Conservation (phyloP, 306 rosid genomes). For the Corylus americana region DNA sequence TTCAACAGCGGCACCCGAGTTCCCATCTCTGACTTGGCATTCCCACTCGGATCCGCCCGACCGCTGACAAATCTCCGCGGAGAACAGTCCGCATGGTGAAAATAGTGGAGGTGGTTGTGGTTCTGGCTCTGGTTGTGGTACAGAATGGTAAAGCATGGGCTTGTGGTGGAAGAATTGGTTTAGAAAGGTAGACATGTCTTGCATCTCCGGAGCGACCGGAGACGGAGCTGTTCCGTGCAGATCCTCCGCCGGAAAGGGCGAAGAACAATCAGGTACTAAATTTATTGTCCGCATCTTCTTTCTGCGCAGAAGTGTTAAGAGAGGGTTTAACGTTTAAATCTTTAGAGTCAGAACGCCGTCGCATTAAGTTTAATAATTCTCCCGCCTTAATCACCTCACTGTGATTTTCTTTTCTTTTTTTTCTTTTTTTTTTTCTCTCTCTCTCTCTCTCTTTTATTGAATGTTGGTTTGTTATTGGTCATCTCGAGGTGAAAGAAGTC, state of each 20-base stretch:
- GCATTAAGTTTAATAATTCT: slow-evolving; percentile 35
- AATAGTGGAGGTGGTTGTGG: slow-evolving; percentile 23
- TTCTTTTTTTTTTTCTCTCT: too few species aligned
- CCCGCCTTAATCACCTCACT: slow-evolving; percentile 43
- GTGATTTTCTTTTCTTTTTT: background rate
- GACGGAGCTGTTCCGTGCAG: slow-evolving; percentile 50
- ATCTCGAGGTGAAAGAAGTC: background rate
- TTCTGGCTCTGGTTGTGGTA: slow-evolving; percentile 1
- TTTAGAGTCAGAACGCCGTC: slow-evolving; percentile 10
- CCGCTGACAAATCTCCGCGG: slow-evolving; percentile 28
- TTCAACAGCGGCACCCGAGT: slow-evolving; percentile 15
- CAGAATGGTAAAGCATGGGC: slow-evolving; percentile 29
- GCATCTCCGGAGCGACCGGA: slow-evolving; percentile 40
- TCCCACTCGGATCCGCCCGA: slow-evolving; percentile 26
- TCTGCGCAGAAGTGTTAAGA: slow-evolving; percentile 9
- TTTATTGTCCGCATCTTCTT: background rate
- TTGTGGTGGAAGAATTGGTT: slow-evolving; percentile 50
- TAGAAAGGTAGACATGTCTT: slow-evolving; percentile 62
- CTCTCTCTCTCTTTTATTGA: background rate
- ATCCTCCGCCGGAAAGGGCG: slow-evolving; percentile 42
- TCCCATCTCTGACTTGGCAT: slow-evolving; percentile 13
- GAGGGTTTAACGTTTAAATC: slow-evolving; percentile 33
- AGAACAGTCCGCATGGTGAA: slow-evolving; percentile 3
- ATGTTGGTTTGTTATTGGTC: background rate
- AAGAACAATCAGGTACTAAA: slow-evolving; percentile 19